Evolutionary conservation across 169 alveolate genomes (phyloP), one percentile per base, ranked within the genome.

Genomic region (Cryptosporidium viatorum): DNA sequence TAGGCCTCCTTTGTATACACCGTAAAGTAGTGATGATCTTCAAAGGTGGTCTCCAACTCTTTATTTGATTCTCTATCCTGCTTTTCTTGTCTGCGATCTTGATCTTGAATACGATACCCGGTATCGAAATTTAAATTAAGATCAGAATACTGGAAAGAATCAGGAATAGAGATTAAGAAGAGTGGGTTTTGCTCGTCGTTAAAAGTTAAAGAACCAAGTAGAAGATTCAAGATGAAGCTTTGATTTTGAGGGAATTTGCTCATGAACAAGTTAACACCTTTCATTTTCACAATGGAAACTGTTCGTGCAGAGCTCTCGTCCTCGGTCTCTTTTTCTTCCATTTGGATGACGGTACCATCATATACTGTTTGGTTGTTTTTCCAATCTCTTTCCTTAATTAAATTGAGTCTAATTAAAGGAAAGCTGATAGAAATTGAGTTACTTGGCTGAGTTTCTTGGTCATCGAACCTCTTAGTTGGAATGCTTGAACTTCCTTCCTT

Each of bases 1-100:
- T 73, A 73, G 1, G 50, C 55, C 68, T 73, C 52, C 70, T 59
- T 73, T n/a, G 48, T 41, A 18, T 37, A 18, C 2, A 73, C 70
- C 3, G 86, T 73, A 35, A 73, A 73, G 58, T 55, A 73, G n/a
- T 73, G 86, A 26, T 73, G 70, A 6, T 65, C 71, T 51, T 37
- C 52, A 9, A 65, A 37, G 26, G 1, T n/a, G 6, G 71, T 9
- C n/a, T 65, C 71, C 0, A 39, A 55, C 1, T 12, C 18, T 55
- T 26, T 10, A 0, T 21, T 9, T 26, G 18, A 16, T 8, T 29
- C 67, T 8, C 67, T 10, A 9, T 8, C 18, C 9, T 18, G 16
- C 37, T 23, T 41, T 41, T 41, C 48, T 10, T 41, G 48, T 6
- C 12, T 41, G 16, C 8, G 67, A 21, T n/a, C 67, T 21, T 21